Evolutionary conservation across 768 basidiomycete species (phyloP), one percentile per base, ranked within the genome.

Genomic region (Grammothele lineata): DNA sequence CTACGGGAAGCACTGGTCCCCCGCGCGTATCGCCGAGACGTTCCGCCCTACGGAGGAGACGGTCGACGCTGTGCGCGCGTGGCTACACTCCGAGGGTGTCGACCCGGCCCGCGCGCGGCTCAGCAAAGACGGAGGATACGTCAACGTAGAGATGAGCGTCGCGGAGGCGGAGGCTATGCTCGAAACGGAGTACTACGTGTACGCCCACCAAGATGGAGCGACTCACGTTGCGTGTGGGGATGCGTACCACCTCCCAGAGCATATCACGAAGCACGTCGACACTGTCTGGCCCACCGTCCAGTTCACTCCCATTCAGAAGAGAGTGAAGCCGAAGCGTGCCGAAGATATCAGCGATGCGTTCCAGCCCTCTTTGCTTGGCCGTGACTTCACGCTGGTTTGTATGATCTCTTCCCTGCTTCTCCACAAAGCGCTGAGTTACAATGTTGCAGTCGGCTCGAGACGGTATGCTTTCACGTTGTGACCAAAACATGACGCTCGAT

Each of bases 231-330:
- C 74, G 78, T 49, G 82, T 81, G 14, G 77, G 74, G 42, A 74
- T 2, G 71, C 67, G 51, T 87, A 85, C 65, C 80, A 77, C 51
- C 73, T 88, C 15, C 85, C 86, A 0, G 68, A 70, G 39, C 53
- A 73, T 45, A 61, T 87, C 38, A 70, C 78, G 50, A 62, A 69
- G 5, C 83, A 86, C 56, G 61, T 87, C 43, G 83, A 85, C 23
- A 63, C 86, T 21, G 69, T 87, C 23, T 81, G 83, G 48, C 86
- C 86, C 0, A 87, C 86, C 1, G 83, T 83, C 2, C 76, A 80
- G 61, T 87, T 87, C 55, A 66, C 12, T 32, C 69, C 38, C 18
- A 10, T 30, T 10, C 21, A n/a, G n/a, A n/a, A n/a, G n/a, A n/a
- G n/a, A n/a, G n/a, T n/a, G n/a, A n/a, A n/a, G n/a, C n/a, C n/a